A percentile compares a stretch with the other conserved stretches of the same genome.
Evolutionary conservation across 2,329 filamentous ascomycete species (phyloP).

Genomic region (Chaetomium globosum): DNA sequence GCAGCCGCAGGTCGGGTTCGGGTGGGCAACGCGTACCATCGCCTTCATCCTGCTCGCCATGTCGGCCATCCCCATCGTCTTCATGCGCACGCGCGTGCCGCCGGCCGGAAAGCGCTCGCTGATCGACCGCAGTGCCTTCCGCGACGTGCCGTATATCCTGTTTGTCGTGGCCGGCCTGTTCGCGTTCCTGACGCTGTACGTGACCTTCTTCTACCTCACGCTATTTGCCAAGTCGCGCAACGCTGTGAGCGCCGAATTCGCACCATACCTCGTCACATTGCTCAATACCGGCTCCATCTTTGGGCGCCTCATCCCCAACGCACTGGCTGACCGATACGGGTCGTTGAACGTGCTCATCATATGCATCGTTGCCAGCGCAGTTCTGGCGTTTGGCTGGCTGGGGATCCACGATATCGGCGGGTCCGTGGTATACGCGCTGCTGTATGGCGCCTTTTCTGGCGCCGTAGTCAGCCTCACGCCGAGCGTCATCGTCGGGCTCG

Average conservation of each 20-base stretch:
- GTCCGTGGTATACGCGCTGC: slow-evolving; percentile 46
- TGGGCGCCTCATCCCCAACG: slow-evolving; percentile 51
- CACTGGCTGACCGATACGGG: slow-evolving; percentile 49
- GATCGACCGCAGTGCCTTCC: slow-evolving; percentile 45
- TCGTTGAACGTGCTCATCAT: slow-evolving; percentile 46
- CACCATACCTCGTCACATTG: slow-evolving; percentile 48
- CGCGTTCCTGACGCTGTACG: slow-evolving; percentile 51
- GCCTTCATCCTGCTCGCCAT: slow-evolving; percentile 54
- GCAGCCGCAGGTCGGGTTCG: slow-evolving; percentile 42
- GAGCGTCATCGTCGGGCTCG: slow-evolving; percentile 45
- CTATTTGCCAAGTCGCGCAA: slow-evolving; percentile 48
- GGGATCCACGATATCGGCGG: slow-evolving; percentile 44
- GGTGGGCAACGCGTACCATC: slow-evolving; percentile 50
- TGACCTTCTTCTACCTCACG: slow-evolving; percentile 54
- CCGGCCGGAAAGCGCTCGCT: slow-evolving; percentile 39
- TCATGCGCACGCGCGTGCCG: slow-evolving; percentile 46
- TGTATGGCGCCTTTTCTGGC: slow-evolving; percentile 53
- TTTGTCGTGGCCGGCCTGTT: slow-evolving; percentile 46
- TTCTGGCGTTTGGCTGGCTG: slow-evolving; percentile 47
- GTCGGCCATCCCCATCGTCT: slow-evolving; percentile 43
- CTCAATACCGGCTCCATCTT: slow-evolving; percentile 52
- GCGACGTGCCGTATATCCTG: slow-evolving; percentile 46
- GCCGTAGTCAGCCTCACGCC: slow-evolving; percentile 50
- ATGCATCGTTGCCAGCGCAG: slow-evolving; percentile 41
- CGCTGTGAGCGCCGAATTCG: slow-evolving; percentile 42